Conservation (phyloP, 768 basidiomycete genomes). For the Tulasnella sp. region DNA sequence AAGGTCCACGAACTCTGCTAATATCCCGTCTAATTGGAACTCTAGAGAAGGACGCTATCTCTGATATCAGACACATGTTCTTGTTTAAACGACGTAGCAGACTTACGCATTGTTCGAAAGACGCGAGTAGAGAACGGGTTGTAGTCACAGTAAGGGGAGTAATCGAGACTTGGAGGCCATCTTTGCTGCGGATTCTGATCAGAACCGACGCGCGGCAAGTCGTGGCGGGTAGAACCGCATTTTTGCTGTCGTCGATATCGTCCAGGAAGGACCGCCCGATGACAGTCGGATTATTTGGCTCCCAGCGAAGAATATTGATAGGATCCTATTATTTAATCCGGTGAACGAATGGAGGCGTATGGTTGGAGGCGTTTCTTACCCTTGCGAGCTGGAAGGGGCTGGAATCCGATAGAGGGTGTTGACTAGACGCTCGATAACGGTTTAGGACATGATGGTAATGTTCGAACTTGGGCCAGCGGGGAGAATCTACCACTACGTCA, state of each 20-base stretch:
- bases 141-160: slow-evolving; percentile 18
- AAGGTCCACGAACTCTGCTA: slow-evolving; percentile 12
- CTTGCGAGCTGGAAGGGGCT: slow-evolving; percentile 9
- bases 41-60: slow-evolving; percentile 1
- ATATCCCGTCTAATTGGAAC: slow-evolving; percentile 5
- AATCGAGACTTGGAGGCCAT: not conserved
- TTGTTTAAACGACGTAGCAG: not conserved
- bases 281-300: too few species aligned
- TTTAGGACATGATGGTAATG: slow-evolving; percentile 19
- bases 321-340: not conserved
- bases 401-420: not conserved
- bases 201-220: not conserved
- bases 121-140: slow-evolving; percentile 5
- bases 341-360: not conserved
- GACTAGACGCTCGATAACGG: slow-evolving; percentile 5
- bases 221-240: not conserved
- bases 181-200: not conserved
- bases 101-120: slow-evolving; percentile 20
- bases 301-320: slow-evolving; percentile 4
- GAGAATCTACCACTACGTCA: slow-evolving; percentile 1
- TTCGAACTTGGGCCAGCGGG: slow-evolving; percentile 21
- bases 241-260: too few species aligned
- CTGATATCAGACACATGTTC: not conserved
- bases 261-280: not conserved
- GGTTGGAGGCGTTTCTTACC: not conserved